These are phyloP conservation scores for Blastobotrys malaysiensis DNA, from an alignment of 1,139 yeast species.

Conservation along the genomic window DNA sequence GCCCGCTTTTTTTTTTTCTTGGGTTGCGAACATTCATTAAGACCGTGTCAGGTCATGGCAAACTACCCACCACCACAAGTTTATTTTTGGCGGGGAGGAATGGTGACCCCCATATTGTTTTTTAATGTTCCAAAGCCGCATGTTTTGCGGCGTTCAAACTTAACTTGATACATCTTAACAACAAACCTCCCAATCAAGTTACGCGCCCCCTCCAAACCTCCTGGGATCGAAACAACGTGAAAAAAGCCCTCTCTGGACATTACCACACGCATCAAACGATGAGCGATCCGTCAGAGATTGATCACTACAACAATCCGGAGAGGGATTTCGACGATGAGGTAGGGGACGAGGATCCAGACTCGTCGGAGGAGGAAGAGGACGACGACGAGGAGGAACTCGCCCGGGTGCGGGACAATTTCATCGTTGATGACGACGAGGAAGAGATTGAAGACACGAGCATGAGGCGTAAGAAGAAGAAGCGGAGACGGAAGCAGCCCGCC, in stretches of 20 bases:
- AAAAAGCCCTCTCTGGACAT: not conserved
- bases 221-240: not conserved
- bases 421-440: slow-evolving; percentile 85
- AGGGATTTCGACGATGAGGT: slow-evolving; percentile 22
- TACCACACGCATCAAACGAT: slow-evolving; percentile 10
- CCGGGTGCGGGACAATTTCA: slow-evolving; percentile 81
- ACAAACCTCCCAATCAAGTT: not conserved
- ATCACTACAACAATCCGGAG: slow-evolving; percentile 21
- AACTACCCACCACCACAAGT: no score
- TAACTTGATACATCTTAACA: not conserved
- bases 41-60: no score
- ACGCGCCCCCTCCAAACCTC: not conserved
- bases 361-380: slow-evolving; percentile 41
- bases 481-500: slow-evolving; percentile 16
- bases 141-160: not conserved
- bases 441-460: slow-evolving; percentile 38
- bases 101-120: no score
- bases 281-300: slow-evolving; percentile 21
- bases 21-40: no score
- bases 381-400: slow-evolving; percentile 42
- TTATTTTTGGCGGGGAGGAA: no score
- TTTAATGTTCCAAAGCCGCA: no score
- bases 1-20: no score
- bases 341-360: slow-evolving; percentile 24
- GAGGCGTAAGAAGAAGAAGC: slow-evolving; percentile 22